Evolutionary conservation across 257 asterid species (phyloP), one percentile per base, ranked within the genome.

Genomic region (Fraxinus cuspidata): DNA sequence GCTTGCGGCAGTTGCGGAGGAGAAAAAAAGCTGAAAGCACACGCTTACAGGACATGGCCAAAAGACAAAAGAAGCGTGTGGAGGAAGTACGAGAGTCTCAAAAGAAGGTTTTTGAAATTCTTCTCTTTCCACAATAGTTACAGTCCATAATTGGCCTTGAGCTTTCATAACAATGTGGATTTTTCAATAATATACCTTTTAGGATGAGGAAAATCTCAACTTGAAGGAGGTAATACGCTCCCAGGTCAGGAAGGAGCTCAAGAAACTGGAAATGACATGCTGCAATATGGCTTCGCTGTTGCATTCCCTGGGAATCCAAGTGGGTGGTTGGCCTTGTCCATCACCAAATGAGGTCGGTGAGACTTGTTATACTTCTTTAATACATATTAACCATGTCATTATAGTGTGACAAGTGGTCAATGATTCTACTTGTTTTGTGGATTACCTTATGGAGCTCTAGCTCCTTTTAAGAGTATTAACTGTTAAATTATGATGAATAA

Each of bases 201-300:
- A 96, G 99, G 97, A 89, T 82, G 91, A 79, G 85, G 99, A 96
- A 78, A 89, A 90, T 82, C 84, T 90, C 94, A 93, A 89, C 84
- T 35, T 89, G 87, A 96, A 86, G 89, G 99, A 93, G 83, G 81
- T 7, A n/a, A 83, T 89, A 67, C 98, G 96, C 31, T 85, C 87
- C 18, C 86, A 88, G 78, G 88, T 96, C 34, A 85, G 89, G 73
- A 89, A 74, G 40, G 89, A 92, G 81, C 94, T 96, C 74, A 85
- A 56, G 67, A 84, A 78, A 82, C 73, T 92, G 72, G 99, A 96
- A 86, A 35, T 49, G 37, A 58, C 74, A 42, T 90, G 96, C 86
- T 71, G 42, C 40, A 87, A 79, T 82, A 92, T 93, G 97, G 87
- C 93, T 73, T 89, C 91, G 0, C 81, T 96, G 15, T 86, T 96